phyloP scores from a whole-genome alignment of 495 filamentous ascomycete species.

The Letharia lupina region DNA sequence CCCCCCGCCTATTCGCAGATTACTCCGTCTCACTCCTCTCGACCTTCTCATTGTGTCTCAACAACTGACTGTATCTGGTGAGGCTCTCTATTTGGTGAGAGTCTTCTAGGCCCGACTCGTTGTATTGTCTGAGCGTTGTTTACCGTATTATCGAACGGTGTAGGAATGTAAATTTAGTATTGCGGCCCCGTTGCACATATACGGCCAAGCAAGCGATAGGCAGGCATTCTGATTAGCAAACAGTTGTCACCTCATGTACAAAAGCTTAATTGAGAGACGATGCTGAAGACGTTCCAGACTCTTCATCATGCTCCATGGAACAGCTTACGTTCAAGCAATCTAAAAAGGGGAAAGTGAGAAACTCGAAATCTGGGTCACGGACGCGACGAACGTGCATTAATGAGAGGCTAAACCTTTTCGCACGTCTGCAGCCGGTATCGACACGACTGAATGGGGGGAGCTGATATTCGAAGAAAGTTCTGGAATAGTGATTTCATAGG shows the following conservation, averaged over 20 bases:
- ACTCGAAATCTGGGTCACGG: not conserved
- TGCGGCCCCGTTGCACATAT: conserved; percentile 6
- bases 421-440: not conserved
- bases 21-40: conserved; percentile 15
- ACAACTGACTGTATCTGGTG: conserved; percentile 1
- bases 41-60: conserved; percentile 10
- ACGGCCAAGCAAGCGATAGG: conserved; percentile 3
- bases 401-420: not conserved
- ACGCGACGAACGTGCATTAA: not conserved
- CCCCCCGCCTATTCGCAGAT: not conserved
- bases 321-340: not conserved
- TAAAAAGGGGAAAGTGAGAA: not conserved
- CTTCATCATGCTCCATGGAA: not conserved
- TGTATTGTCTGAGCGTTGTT: conserved; percentile 4
- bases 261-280: not conserved
- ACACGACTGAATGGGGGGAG: not conserved
- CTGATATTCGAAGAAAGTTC: not conserved
- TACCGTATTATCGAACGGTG: conserved; percentile 6
- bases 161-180: conserved; percentile 13
- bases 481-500: not conserved
- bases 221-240: conserved; percentile 3
- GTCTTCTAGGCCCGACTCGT: not conserved
- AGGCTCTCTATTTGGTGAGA: not conserved
- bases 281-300: not conserved
- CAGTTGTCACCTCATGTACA: conserved; percentile 10